Base-by-base conservation (phyloP, 805 yeast species). In the Candida sonorensis region DNA sequence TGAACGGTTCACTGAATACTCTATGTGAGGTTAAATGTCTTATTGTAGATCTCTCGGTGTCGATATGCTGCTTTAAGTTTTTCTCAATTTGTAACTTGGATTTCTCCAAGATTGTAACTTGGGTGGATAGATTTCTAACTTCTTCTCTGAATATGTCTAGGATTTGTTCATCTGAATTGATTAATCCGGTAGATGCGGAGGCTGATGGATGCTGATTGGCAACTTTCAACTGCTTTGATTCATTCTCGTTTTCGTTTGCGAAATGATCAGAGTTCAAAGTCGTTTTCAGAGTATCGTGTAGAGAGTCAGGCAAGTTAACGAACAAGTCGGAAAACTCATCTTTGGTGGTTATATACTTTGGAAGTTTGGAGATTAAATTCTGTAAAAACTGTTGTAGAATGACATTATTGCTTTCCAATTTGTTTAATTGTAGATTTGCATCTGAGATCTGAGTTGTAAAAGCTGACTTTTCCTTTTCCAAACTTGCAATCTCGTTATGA, bases 91-190 rank as follows among this genome's bases (percentile, higher is more conserved):
- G 46, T n/a, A 26, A 11, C 18, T 47, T 50, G 5, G 36, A 32
- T 17, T 37, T 32, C 26, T 52, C 45, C 16, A 51, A 26, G 26
- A 38, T 41, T 15, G 19, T n/a, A 14, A 55, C 40, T 17, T 49
- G 40, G 10, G 38, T 26, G 29, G 43, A 42, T 25, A 58, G 37
- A 8, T 26, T 20, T 28, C 40, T 43, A 4, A 57, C 51, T 34
- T 58, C 62, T n/a, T 44, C 41, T 25, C 59, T 45, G 26, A 50
- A 47, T 19, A 55, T 16, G 10, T 46, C 45, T 26, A 53, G 41
- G 23, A 57, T 26, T 14, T 55, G 50, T 20, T 51, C 53, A 31
- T 51, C 49, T 2, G 55, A 39, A 13, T 35, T 31, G 17, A 50
- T 42, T 17, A 41, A n/a, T 9, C 36, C 31, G 13, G 22, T 12